Conservation (phyloP, 352 stramenopile species). For the Elongisporangium undulatum region DNA sequence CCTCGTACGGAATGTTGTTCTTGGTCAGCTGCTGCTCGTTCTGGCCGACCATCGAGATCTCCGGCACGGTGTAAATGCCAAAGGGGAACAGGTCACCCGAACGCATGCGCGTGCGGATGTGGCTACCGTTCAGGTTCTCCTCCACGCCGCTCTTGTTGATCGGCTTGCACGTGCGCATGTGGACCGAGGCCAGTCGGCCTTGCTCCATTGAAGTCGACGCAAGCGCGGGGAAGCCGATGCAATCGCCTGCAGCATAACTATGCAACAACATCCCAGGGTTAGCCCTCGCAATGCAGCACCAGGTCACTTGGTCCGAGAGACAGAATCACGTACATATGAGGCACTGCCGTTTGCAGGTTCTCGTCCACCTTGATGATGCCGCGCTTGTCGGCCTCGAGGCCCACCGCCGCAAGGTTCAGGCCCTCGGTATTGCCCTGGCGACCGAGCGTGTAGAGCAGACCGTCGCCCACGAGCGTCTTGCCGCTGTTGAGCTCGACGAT, state of each 20-base stretch:
- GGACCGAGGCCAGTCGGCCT: constrained; percentile 76
- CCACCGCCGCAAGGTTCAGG: constrained; percentile 75
- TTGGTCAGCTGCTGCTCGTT: constrained; percentile 85
- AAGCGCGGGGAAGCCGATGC: constrained; percentile 87
- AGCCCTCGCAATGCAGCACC: not conserved
- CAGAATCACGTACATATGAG: constrained; percentile 70
- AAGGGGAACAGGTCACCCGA: constrained; percentile 86
- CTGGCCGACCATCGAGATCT: constrained; percentile 89
- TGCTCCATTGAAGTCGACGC: constrained; percentile 91
- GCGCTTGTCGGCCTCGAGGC: constrained; percentile 73
- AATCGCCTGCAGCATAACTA: constrained; percentile 88
- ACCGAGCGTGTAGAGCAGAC: constrained; percentile 83
- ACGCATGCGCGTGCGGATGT: constrained; percentile 75
- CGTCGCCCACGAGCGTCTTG: constrained; percentile 83
- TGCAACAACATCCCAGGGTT: constrained; percentile 6
- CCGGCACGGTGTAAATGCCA: constrained; percentile 85
- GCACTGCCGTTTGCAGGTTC: constrained; percentile 84
- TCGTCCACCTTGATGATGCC: constrained; percentile 84
- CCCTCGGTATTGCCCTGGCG: constrained; percentile 87
- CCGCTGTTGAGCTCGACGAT: constrained; percentile 80
- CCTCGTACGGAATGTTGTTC: constrained; percentile 71
- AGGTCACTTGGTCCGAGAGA: not conserved
- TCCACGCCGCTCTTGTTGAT: constrained; percentile 46
- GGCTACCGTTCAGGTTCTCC: constrained; percentile 55
- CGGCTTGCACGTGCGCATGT: constrained; percentile 78